Percentiles rank a stretch among this genome's conserved stretches.
Evolutionary conservation across 1,284 basidiomycete species (phyloP).

Genomic region (Irpex sp.): DNA sequence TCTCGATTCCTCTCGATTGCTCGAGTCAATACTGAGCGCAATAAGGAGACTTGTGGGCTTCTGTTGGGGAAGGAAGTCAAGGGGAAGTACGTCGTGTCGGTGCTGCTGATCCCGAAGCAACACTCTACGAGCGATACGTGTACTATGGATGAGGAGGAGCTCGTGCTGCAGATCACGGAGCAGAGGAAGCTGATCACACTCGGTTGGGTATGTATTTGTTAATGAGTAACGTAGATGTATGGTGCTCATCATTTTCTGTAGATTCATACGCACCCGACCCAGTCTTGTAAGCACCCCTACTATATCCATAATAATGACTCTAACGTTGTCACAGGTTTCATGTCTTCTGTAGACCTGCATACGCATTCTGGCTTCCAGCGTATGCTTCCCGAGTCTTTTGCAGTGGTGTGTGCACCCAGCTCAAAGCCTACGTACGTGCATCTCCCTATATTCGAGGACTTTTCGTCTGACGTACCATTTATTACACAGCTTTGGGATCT

Average conservation of each 20-base stretch:
- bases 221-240: too few species aligned
- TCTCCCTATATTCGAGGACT: neutral
- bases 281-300: slow-evolving; percentile 60
- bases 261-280: slow-evolving; percentile 92
- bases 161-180: slow-evolving; percentile 82
- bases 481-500: slow-evolving; percentile 70
- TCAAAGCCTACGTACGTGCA: slow-evolving; percentile 65
- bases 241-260: slow-evolving; percentile 24
- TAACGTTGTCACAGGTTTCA: slow-evolving; percentile 53
- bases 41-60: slow-evolving; percentile 65
- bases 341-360: slow-evolving; percentile 87
- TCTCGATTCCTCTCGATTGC: slow-evolving; percentile 72
- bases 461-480: slow-evolving; percentile 1
- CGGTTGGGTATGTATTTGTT: slow-evolving; percentile 71
- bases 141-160: slow-evolving; percentile 84
- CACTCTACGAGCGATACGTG: slow-evolving; percentile 85
- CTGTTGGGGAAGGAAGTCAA: slow-evolving; percentile 55
- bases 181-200: slow-evolving; percentile 76
- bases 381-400: slow-evolving; percentile 88
- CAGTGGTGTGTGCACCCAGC: slow-evolving; percentile 85
- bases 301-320: neutral
- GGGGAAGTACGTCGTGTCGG: slow-evolving; percentile 67
- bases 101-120: slow-evolving; percentile 80
- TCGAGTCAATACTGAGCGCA: slow-evolving; percentile 52
- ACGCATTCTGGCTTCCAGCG: slow-evolving; percentile 85